Base-by-base conservation (phyloP, 192 early-diverging fungal species). In the Podila clonocystis region DNA sequence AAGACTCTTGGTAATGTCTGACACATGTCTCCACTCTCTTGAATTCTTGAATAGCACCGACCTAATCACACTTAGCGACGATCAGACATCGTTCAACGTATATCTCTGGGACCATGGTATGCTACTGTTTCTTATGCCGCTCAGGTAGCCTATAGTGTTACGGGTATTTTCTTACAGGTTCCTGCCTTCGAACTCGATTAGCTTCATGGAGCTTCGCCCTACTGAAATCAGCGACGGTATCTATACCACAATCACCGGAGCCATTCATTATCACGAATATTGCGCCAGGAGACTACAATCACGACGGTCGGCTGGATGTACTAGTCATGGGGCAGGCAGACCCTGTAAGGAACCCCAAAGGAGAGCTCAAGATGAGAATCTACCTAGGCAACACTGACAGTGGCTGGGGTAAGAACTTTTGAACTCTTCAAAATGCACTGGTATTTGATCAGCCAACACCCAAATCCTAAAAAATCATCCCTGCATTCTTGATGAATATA, bases 251-350 rank as follows among this genome's bases (percentile, higher is more conserved):
- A 38, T 62, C 65, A 1, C 66, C 70, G 12, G 66, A 64, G 30
- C 77, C 78, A 5, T 74, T 89, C 50, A 70, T 88, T 5, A 91
- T 93, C 49, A 91, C 88, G 63, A 95, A 94, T 68, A 88, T 95
- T 28, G 84, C 97, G 17, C 91, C 94, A 3, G 94, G 93, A 49
- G 97, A 98, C 75, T 98, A 90, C 62, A 93, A 97, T 70, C 92
- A 94, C 74, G 97, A 98, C 79, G 97, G 96, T 8, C 85, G 91
- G 20, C 72, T 97, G 58, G 97, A 98, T 84, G 58, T 97, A 6
- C 82, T 98, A 12, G 75, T 96, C 11, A 92, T 95, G 91, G 91
- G 90, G 29, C 86, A 86, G 68, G 59, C 72, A 41, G 73, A 82
- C 49, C 67, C 72, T 41, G 76, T 72, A 1, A 24, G 28, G 2